phyloP scores from a whole-genome alignment of 2,329 filamentous ascomycete species.

The Talaromyces sp. region DNA sequence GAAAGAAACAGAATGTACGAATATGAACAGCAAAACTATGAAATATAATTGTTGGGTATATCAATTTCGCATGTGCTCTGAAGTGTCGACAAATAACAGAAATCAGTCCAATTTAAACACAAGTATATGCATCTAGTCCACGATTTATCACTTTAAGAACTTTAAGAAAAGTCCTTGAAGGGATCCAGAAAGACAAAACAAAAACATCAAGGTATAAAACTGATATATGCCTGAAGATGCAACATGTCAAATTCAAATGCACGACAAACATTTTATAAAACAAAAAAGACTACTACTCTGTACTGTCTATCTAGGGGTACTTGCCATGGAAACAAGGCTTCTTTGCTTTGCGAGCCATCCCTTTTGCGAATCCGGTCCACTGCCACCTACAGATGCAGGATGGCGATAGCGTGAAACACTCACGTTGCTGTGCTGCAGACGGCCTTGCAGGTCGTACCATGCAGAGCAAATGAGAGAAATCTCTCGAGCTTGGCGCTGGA shows the following conservation, averaged over 20 bases:
- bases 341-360: conserved; percentile 44
- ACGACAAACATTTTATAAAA: not conserved
- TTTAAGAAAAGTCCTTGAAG: not conserved
- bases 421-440: conserved; percentile 41
- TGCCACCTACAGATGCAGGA: conserved; percentile 22
- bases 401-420: conserved; percentile 36
- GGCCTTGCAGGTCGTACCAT: conserved; percentile 44
- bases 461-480: conserved; percentile 42
- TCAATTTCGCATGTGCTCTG: not conserved
- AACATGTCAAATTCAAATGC: not conserved
- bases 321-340: conserved; percentile 32
- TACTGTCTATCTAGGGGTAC: conserved; percentile 4
- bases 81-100: not conserved
- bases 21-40: not conserved
- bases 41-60: not conserved
- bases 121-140: not conserved
- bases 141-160: not conserved
- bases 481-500: conserved; percentile 38
- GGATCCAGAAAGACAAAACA: not conserved
- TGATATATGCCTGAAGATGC: not conserved
- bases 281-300: not conserved
- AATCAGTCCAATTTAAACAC: not conserved
- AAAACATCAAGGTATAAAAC: conserved; percentile 6
- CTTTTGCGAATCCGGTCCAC: conserved; percentile 32
- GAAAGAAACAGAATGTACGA: not conserved